Conservation (phyloP, 208 protist species). For the Wallacemonas rigidus region DNA sequence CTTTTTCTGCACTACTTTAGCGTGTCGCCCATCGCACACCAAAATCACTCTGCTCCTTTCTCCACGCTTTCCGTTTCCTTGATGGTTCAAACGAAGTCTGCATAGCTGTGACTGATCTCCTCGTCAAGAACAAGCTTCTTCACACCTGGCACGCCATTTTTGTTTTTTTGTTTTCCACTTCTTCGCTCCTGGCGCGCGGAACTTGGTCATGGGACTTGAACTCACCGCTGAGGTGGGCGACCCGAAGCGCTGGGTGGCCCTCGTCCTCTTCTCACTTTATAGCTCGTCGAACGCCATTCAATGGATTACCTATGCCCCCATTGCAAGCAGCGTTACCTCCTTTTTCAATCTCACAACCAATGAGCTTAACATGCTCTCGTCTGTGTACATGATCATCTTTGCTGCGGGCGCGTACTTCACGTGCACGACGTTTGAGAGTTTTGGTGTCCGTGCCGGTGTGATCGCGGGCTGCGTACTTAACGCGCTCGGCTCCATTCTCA, state of each 20-base stretch:
- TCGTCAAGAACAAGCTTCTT: too few relatives aligned
- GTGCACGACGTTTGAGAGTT: conserved; percentile 70
- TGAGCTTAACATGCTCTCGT: conserved; percentile 72
- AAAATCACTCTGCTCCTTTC: too few relatives aligned
- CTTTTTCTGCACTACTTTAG: too few relatives aligned
- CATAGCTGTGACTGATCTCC: too few relatives aligned
- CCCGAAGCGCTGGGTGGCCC: conserved; percentile 54
- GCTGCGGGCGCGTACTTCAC: conserved; percentile 59
- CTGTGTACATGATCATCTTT: conserved; percentile 83
- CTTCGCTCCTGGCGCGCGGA: not conserved
- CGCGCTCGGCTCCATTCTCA: conserved; percentile 60
- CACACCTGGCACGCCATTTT: not conserved
- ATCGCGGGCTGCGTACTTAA: conserved; percentile 58
- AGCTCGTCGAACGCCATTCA: conserved; percentile 74
- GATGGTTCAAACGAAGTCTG: too few relatives aligned
- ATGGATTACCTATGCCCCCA: conserved; percentile 71
- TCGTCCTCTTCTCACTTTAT: conserved; percentile 58
- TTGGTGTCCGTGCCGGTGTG: conserved; percentile 61
- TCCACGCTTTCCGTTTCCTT: too few relatives aligned
- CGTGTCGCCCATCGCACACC: too few relatives aligned
- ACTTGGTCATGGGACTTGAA: conserved; percentile 20
- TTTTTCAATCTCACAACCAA: conserved; percentile 59
- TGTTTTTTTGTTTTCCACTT: conserved; percentile 2
- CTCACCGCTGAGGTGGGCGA: conserved; percentile 29
- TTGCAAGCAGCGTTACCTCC: conserved; percentile 31